Evolutionary conservation across 768 basidiomycete species (phyloP).

Genomic region (Termitomyces sp.): DNA sequence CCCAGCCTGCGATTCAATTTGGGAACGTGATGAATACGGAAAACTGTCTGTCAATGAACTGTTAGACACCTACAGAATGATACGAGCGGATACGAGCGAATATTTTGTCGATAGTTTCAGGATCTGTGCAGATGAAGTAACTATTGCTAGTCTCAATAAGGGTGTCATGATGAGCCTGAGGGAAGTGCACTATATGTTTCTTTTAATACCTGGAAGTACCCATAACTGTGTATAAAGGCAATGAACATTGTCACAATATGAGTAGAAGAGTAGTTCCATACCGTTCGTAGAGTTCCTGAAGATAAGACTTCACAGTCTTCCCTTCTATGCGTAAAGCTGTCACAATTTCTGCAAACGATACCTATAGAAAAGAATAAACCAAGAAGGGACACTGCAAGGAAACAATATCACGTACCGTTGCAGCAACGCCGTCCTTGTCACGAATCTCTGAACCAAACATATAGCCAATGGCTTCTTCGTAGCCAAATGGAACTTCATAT

Average conservation of each 20-base stretch:
- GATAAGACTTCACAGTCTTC: slow-evolving; percentile 46
- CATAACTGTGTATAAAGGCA: slow-evolving; percentile 44
- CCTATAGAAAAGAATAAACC: slow-evolving; percentile 27
- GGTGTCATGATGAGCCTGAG: not conserved
- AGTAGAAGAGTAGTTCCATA: slow-evolving; percentile 17
- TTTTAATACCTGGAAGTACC: slow-evolving; percentile 60
- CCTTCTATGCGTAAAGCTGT: slow-evolving; percentile 43
- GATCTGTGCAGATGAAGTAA: slow-evolving; percentile 73
- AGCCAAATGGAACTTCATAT: slow-evolving; percentile 73
- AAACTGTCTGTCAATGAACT: not conserved
- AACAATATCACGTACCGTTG: slow-evolving; percentile 43
- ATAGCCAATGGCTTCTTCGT: slow-evolving; percentile 91
- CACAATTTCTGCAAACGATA: slow-evolving; percentile 66
- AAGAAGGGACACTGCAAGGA: not conserved
- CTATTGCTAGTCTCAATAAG: slow-evolving; percentile 64
- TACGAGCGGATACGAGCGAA: slow-evolving; percentile 63
- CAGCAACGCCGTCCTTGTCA: slow-evolving; percentile 87
- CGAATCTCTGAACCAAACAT: slow-evolving; percentile 78
- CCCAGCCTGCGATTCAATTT: slow-evolving; percentile 11
- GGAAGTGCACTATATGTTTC: not conserved
- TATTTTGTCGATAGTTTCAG: slow-evolving; percentile 58
- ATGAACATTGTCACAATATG: not conserved
- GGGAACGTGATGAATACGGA: not conserved
- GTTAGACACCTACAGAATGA: slow-evolving; percentile 25
- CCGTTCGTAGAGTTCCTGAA: slow-evolving; percentile 61